phyloP scores from a whole-genome alignment of 805 yeast species.

The Candida anglica region DNA sequence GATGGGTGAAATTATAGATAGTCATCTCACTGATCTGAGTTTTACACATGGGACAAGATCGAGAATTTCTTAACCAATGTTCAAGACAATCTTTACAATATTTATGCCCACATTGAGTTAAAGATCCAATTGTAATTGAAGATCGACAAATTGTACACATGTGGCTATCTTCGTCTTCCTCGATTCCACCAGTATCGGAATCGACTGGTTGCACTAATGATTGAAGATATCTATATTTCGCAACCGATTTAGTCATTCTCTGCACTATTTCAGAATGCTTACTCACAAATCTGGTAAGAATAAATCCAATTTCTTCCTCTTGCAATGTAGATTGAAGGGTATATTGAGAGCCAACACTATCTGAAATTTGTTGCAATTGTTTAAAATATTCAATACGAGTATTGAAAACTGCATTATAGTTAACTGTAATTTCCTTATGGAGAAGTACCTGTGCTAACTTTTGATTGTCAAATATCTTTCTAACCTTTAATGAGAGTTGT shows the following conservation, averaged over 20 bases:
- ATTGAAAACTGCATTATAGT: constrained; percentile 66
- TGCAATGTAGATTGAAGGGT: not conserved
- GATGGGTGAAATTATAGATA: constrained; percentile 65
- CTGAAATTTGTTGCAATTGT: constrained; percentile 83
- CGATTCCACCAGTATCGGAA: constrained; percentile 1
- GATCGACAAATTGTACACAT: constrained; percentile 79
- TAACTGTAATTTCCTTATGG: constrained; percentile 46
- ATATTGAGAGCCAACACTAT: constrained; percentile 53
- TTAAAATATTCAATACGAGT: constrained; percentile 77
- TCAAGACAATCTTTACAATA: constrained; percentile 79
- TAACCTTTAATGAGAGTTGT: constrained; percentile 16
- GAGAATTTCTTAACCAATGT: constrained; percentile 61
- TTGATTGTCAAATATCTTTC: constrained; percentile 39
- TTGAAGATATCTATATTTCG: constrained; percentile 32
- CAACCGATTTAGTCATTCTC: constrained; percentile 25
- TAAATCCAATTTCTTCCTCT: not conserved
- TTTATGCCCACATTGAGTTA: constrained; percentile 89
- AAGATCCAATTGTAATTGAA: constrained; percentile 65
- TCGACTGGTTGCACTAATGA: constrained; percentile 15
- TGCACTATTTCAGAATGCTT: constrained; percentile 2
- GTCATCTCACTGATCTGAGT: constrained; percentile 43
- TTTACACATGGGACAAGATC: constrained; percentile 82
- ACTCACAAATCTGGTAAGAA: not conserved
- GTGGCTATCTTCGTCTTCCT: constrained; percentile 32
- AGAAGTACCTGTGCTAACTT: constrained; percentile 35